Evolutionary conservation across 192 early-diverging fungal genomes (phyloP).

Genomic region (Phlyctochytrium planicorne): DNA sequence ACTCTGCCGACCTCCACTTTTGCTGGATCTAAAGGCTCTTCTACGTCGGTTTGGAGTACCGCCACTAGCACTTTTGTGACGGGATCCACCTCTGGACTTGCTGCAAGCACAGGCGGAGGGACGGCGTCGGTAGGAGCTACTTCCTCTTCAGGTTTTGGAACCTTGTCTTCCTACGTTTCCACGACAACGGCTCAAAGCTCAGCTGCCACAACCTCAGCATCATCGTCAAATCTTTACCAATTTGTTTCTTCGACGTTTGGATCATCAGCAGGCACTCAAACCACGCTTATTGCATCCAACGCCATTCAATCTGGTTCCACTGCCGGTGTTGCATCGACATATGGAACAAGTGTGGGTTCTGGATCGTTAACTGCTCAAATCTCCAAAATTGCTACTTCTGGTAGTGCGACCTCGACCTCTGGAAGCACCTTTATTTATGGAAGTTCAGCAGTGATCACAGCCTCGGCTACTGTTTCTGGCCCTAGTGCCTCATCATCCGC

Average conservation of each 20-base stretch:
- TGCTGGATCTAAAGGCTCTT: background rate
- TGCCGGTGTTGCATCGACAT: background rate
- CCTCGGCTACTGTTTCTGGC: too few species aligned
- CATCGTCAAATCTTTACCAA: background rate
- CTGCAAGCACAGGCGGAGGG: background rate
- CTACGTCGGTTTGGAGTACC: background rate
- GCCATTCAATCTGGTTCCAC: background rate
- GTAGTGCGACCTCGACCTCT: background rate
- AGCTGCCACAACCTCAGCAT: background rate
- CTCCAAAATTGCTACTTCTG: background rate
- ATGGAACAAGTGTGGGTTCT: background rate
- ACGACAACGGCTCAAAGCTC: background rate
- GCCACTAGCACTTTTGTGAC: background rate
- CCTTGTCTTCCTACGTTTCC: background rate
- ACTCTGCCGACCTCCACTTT: slow-evolving; percentile 1
- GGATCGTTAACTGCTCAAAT: background rate
- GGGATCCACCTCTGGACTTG: background rate
- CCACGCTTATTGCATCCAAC: background rate
- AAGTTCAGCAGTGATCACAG: too few species aligned
- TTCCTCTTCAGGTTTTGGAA: background rate
- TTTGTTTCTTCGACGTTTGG: background rate
- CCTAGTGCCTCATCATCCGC: too few species aligned
- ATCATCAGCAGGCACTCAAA: background rate
- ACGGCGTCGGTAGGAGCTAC: background rate
- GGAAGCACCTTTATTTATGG: too few species aligned